Evolutionary conservation across 2,329 filamentous ascomycete genomes (phyloP).

Genomic region (Fusarium guadeloupense): DNA sequence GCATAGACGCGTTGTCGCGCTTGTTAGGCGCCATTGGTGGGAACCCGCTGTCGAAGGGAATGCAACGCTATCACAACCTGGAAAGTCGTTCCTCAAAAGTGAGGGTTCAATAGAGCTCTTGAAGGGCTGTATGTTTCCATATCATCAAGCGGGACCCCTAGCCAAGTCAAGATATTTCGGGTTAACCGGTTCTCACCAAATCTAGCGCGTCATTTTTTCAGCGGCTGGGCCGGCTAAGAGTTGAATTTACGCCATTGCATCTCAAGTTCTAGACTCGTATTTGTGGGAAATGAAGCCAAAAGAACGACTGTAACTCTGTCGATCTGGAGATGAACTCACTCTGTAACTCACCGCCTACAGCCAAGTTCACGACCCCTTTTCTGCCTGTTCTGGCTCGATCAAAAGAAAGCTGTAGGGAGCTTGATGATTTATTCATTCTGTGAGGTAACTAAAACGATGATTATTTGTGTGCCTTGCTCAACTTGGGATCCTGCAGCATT

Average conservation of each 20-base stretch:
- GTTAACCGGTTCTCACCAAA: neutral
- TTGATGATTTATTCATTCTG: constrained; percentile 34
- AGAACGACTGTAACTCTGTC: constrained; percentile 21
- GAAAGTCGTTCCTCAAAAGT: neutral
- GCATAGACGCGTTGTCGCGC: constrained; percentile 35
- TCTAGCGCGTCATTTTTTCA: constrained; percentile 8
- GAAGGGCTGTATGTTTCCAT: neutral
- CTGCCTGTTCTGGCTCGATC: constrained; percentile 5
- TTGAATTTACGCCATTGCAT: constrained; percentile 12
- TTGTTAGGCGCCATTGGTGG: constrained; percentile 37
- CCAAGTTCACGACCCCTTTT: constrained; percentile 7
- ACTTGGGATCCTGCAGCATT: constrained; percentile 32
- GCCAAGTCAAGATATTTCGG: neutral
- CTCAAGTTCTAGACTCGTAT: constrained; percentile 28
- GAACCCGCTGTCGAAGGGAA: constrained; percentile 4
- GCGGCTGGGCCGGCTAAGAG: constrained; percentile 30
- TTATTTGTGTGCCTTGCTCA: constrained; percentile 11
- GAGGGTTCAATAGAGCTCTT: neutral
- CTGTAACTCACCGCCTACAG: constrained; percentile 34
- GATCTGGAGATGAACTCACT: constrained; percentile 15
- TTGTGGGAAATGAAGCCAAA: constrained; percentile 30
- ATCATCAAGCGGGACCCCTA: constrained; percentile 3
- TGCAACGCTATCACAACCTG: constrained; percentile 21
- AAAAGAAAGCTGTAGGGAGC: neutral
- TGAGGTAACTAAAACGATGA: constrained; percentile 37